Evolutionary conservation across 2,329 filamentous ascomycete genomes (phyloP).

Genomic region (Aspergillus fijiensis): DNA sequence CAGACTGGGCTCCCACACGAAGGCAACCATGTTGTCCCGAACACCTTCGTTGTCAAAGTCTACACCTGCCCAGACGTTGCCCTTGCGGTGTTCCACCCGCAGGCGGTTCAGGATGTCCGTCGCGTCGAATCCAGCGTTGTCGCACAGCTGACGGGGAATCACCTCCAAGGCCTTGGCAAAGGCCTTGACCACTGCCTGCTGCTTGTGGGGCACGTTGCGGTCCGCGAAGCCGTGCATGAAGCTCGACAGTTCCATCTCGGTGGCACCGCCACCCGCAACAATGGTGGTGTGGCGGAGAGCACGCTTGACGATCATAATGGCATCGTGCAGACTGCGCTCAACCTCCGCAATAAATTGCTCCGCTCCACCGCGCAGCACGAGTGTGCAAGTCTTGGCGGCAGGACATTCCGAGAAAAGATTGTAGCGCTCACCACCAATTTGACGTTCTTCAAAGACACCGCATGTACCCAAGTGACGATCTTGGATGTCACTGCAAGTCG

Average conservation of each 20-base stretch:
- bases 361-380: conserved; percentile 90
- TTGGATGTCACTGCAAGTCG: conserved; percentile 93
- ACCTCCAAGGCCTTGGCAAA: conserved; percentile 97
- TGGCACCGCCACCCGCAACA: conserved; percentile 90
- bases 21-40: conserved; percentile 88
- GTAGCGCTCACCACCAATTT: conserved; percentile 96
- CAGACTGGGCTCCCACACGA: conserved; percentile 95
- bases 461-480: conserved; percentile 87
- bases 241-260: conserved; percentile 94
- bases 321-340: conserved; percentile 94
- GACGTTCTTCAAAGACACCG: conserved; percentile 87
- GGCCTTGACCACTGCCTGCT: conserved; percentile 95
- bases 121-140: conserved; percentile 97
- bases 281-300: conserved; percentile 93
- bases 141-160: conserved; percentile 93
- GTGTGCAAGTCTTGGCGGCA: conserved; percentile 91
- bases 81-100: conserved; percentile 93
- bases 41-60: conserved; percentile 93
- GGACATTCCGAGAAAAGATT: conserved; percentile 98
- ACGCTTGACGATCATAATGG: conserved; percentile 99
- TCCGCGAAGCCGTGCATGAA: conserved; percentile 93
- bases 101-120: conserved; percentile 97
- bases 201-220: conserved; percentile 88
- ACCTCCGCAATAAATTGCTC: conserved; percentile 99
- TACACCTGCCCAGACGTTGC: conserved; percentile 90